phyloP scores from a whole-genome alignment of 768 basidiomycete species.

The Dendrothele bispora region DNA sequence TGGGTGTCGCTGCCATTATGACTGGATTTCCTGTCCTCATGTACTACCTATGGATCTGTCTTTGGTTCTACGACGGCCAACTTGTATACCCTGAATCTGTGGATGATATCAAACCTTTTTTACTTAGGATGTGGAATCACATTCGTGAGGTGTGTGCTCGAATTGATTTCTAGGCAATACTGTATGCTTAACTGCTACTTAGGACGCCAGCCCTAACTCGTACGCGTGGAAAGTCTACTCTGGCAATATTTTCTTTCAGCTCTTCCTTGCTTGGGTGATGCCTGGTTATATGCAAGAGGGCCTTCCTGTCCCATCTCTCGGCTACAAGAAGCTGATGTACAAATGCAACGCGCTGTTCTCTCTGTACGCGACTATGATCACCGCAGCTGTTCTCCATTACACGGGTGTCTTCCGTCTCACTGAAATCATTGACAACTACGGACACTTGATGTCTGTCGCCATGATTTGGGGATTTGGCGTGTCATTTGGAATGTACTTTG shows the following conservation, averaged over 20 bases:
- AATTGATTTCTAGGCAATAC: no score
- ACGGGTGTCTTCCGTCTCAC: constrained; percentile 86
- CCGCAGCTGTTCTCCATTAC: constrained; percentile 75
- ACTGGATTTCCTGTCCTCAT: constrained; percentile 90
- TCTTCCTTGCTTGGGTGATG: constrained; percentile 85
- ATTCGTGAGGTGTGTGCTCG: constrained; percentile 56
- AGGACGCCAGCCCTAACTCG: constrained; percentile 90
- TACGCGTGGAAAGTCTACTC: constrained; percentile 92
- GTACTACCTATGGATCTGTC: constrained; percentile 99
- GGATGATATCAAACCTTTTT: constrained; percentile 75
- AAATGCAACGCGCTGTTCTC: constrained; percentile 93
- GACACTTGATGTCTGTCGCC: constrained; percentile 91
- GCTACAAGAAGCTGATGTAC: constrained; percentile 91
- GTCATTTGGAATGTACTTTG: constrained; percentile 78
- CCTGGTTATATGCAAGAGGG: constrained; percentile 95
- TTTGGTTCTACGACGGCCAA: constrained; percentile 93
- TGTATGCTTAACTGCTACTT: no score
- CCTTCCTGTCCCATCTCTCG: constrained; percentile 92
- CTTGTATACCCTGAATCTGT: constrained; percentile 67
- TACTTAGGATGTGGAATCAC: constrained; percentile 83
- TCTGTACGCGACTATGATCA: constrained; percentile 79
- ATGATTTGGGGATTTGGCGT: constrained; percentile 90
- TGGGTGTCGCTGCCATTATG: constrained; percentile 92
- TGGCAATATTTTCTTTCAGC: constrained; percentile 85
- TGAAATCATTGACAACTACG: constrained; percentile 95